These are phyloP conservation scores for Aquilaria sinensis DNA, from an alignment of 345 rosid genomes.

Conservation along the genomic window DNA sequence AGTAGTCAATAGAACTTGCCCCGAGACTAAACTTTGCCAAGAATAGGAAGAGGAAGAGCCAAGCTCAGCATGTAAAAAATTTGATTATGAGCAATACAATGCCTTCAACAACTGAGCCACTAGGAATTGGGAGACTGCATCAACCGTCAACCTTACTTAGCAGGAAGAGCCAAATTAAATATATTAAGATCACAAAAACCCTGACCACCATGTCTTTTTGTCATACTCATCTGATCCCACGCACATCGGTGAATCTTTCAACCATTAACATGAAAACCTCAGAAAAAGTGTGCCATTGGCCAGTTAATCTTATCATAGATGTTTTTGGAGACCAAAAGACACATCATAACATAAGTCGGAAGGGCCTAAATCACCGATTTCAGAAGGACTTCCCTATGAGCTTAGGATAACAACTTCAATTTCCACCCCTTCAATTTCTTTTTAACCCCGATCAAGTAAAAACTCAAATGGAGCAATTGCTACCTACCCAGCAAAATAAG, in stretches of 20 bases:
- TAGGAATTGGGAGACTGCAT: not conserved
- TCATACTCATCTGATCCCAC: not conserved
- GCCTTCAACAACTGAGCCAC: too few species aligned
- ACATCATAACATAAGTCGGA: not conserved
- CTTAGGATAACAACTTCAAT: not conserved
- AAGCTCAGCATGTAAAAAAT: too few species aligned
- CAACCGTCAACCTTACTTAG: slow-evolving; percentile 14
- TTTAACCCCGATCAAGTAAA: not conserved
- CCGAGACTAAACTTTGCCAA: too few species aligned
- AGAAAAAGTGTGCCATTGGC: not conserved
- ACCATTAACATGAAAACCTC: not conserved
- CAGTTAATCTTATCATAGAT: not conserved
- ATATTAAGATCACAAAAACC: not conserved
- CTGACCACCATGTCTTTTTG: not conserved
- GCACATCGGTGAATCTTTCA: not conserved
- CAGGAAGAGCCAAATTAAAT: slow-evolving; percentile 22
- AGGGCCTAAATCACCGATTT: not conserved
- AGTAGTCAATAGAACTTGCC: too few species aligned
- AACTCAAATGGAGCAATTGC: not conserved
- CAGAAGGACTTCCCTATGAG: not conserved
- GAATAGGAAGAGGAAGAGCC: too few species aligned
- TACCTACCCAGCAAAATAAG: not conserved
- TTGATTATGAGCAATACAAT: too few species aligned
- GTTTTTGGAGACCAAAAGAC: not conserved
- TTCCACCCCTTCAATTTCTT: not conserved